These are phyloP conservation scores for Oryza meridionalis DNA, from an alignment of 176 grass and related monocot species.

Conservation along the genomic window DNA sequence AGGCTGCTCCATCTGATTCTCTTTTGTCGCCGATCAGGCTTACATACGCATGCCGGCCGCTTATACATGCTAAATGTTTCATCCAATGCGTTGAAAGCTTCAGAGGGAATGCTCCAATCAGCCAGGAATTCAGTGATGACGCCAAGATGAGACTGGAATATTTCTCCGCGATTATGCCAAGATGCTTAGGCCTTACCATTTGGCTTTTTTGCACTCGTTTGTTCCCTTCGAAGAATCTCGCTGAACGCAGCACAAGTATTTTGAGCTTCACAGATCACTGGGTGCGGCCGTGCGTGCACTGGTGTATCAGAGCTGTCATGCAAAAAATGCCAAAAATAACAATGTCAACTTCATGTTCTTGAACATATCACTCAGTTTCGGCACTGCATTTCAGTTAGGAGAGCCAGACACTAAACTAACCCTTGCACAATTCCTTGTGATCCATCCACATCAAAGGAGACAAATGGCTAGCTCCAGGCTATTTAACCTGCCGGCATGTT, in stretches of 20 bases:
- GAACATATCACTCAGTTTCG: neutral
- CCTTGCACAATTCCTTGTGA: neutral
- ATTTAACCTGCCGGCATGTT: constrained; percentile 14
- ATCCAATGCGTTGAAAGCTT: constrained; percentile 27
- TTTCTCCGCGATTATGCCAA: neutral
- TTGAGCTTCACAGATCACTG: neutral
- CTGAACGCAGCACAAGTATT: neutral
- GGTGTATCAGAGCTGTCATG: neutral
- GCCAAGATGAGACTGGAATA: neutral
- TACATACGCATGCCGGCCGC: neutral
- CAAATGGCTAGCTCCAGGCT: constrained; percentile 18
- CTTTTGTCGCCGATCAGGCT: constrained; percentile 36
- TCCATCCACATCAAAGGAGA: constrained; percentile 17
- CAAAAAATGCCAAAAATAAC: constrained; percentile 1
- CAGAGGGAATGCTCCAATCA: neutral
- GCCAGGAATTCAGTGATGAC: neutral
- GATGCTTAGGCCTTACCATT: constrained; percentile 36
- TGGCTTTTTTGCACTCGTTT: constrained; percentile 30
- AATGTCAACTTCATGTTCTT: neutral
- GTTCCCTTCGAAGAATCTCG: constrained; percentile 27
- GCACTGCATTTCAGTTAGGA: neutral
- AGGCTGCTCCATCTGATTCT: constrained; percentile 28
- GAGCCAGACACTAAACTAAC: neutral
- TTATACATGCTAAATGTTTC: neutral
- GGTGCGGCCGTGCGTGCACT: neutral